Evolutionary conservation across 202 grass and related monocot genomes (phyloP), one percentile per base, ranked within the genome.

Genomic region (Schoenoplectus tabernaemontani): DNA sequence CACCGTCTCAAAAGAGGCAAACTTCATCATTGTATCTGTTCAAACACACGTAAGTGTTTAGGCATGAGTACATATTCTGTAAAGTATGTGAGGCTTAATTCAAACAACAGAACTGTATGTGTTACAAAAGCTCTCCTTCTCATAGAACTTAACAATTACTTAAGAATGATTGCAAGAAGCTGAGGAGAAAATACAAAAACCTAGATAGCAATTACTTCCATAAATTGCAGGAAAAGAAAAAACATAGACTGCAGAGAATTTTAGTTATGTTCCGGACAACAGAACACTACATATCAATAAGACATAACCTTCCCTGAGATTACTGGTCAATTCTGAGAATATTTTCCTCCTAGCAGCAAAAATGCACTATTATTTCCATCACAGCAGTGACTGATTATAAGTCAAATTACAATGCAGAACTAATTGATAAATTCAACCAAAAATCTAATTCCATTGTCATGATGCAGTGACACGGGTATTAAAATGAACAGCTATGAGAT

Each of bases 21-120:
- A 96, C 82, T 96, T 96, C 93, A 96, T 92, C 93, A 96, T 96
- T 32, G 93, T 96, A 59, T 96, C 93, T 96, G 82, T 64, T 28
- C 37, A 67, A 74, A 74, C 7, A 54, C 46, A 34, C 15, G 48
- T 74, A 9, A 22, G 15, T 34, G 69, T 74, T 74, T 74, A 74
- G 46, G 15, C 4, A 50, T 7, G 2, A 0, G 37, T n/a, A 74
- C 41, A 74, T n/a, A 33, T 33, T 74, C 46, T 54, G 46, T 13
- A 51, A 54, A 19, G 3, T 0, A 51, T 30, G 10, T 47, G 44
- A 73, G 44, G 24, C 9, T 39, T 68, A 43, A 68, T 43, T 23
- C 28, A 58, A 58, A 4, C 2, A n/a, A 58, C 17, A 58, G 20
- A 9, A 58, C 9, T n/a, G n/a, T n/a, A n/a, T 23, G 8, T 58